A percentile compares a stretch with the other conserved stretches of the same genome.
Evolutionary conservation across 306 rosid genomes (phyloP).

Genomic region (Cajanus cajan): DNA sequence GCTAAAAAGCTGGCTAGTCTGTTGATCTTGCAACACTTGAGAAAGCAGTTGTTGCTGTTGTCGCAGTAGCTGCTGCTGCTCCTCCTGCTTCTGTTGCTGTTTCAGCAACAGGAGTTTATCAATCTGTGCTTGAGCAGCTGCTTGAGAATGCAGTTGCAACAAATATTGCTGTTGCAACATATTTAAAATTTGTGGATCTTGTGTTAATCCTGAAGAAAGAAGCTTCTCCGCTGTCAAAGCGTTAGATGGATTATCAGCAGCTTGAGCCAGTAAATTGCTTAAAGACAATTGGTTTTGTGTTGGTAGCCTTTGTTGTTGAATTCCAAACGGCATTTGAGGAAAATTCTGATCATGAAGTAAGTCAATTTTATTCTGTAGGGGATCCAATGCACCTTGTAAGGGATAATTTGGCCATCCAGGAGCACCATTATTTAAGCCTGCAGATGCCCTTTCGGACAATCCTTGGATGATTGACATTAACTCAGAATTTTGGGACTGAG

Average conservation of each 20-base stretch:
- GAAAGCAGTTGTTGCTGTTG: constrained; percentile 89
- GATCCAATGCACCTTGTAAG: constrained; percentile 63
- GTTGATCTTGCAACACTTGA: constrained; percentile 80
- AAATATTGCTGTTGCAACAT: constrained; percentile 83
- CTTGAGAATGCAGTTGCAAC: constrained; percentile 82
- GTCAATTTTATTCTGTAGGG: constrained; percentile 65
- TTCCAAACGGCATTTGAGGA: constrained; percentile 67
- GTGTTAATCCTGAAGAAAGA: constrained; percentile 67
- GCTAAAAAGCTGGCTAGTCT: constrained; percentile 57
- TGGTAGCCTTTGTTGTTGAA: constrained; percentile 78
- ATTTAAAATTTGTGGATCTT: constrained; percentile 82
- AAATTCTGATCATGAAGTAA: constrained; percentile 62
- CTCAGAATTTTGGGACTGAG: constrained; percentile 67
- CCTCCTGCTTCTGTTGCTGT: constrained; percentile 91
- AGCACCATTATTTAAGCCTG: constrained; percentile 55
- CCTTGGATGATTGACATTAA: constrained; percentile 76
- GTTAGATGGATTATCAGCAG: constrained; percentile 54
- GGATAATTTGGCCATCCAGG: constrained; percentile 76
- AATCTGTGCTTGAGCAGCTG: constrained; percentile 65
- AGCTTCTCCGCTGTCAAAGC: constrained; percentile 66
- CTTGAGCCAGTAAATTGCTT: constrained; percentile 54
- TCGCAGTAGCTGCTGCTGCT: constrained; percentile 74
- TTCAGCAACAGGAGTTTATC: constrained; percentile 74
- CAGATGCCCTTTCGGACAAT: constrained; percentile 61
- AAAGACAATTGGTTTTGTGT: constrained; percentile 66